Percentiles rank a stretch among this genome's conserved stretches.
Evolutionary conservation across 768 basidiomycete genomes (phyloP).

Genomic region (Mycena galericulata): DNA sequence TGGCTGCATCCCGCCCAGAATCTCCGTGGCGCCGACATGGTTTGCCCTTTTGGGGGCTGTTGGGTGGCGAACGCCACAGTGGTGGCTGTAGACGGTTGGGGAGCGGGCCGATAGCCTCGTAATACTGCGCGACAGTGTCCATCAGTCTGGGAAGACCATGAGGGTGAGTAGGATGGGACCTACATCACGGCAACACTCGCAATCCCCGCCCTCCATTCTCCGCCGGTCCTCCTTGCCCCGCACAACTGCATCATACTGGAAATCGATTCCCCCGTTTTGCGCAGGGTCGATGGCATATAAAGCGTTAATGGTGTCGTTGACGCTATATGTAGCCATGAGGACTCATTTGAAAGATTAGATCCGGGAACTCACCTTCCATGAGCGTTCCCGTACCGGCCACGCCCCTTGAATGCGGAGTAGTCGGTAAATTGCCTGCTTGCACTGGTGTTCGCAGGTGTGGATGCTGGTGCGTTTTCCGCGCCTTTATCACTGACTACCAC

Average conservation of each 20-base stretch:
- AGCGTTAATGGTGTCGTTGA: constrained; percentile 66
- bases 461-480: constrained; percentile 10
- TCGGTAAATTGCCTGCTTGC: constrained; percentile 46
- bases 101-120: constrained; percentile 79
- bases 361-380: constrained; percentile 9
- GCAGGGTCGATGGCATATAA: constrained; percentile 74
- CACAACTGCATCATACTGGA: constrained; percentile 84
- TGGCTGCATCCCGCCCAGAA: constrained; percentile 35
- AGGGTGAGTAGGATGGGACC: constrained; percentile 37
- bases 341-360: neutral
- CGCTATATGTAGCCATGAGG: constrained; percentile 31
- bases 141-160: constrained; percentile 6
- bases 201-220: constrained; percentile 80
- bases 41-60: constrained; percentile 43
- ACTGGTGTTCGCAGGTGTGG: constrained; percentile 40
- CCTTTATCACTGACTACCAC: constrained; percentile 7
- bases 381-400: constrained; percentile 67
- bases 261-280: constrained; percentile 72
- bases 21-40: constrained; percentile 46
- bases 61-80: constrained; percentile 76
- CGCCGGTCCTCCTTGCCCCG: constrained; percentile 72
- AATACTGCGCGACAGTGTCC: constrained; percentile 69
- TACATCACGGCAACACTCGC: constrained; percentile 86
- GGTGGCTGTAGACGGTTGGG: constrained; percentile 75
- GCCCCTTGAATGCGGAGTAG: constrained; percentile 66